A percentile compares a stretch with the other conserved stretches of the same genome.
Evolutionary conservation across 768 basidiomycete genomes (phyloP).

Genomic region (Hypsizygus marmoreus): DNA sequence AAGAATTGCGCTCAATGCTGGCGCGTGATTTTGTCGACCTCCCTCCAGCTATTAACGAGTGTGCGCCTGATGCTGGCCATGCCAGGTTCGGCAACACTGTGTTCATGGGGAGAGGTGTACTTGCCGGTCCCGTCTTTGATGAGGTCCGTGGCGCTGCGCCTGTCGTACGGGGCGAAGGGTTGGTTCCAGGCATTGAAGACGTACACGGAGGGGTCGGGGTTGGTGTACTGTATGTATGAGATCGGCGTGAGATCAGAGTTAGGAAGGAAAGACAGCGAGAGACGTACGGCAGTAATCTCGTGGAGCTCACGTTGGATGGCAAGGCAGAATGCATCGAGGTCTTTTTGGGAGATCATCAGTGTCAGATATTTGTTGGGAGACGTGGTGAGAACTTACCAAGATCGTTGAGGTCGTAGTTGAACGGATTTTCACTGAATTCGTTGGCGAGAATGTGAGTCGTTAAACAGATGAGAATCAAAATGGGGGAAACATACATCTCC

Average conservation of each 20-base stretch:
- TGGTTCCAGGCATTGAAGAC: conserved; percentile 63
- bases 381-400: conserved; percentile 40
- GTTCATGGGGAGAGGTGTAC: conserved; percentile 14
- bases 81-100: conserved; percentile 15
- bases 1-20: conserved; percentile 1
- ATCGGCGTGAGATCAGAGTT: background rate
- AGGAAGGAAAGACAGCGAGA: conserved; percentile 3
- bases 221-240: conserved; percentile 49
- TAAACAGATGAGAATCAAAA: background rate
- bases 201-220: conserved; percentile 51
- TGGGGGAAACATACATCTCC: conserved; percentile 47
- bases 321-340: conserved; percentile 70
- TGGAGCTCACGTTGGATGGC: conserved; percentile 68
- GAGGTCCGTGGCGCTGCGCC: conserved; percentile 58
- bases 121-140: no score
- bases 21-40: conserved; percentile 16
- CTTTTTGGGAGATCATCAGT: conserved; percentile 28
- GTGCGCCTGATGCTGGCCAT: conserved; percentile 19
- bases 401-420: conserved; percentile 70
- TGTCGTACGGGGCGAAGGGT: conserved; percentile 69
- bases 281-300: conserved; percentile 68
- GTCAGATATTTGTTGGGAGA: background rate
- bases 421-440: conserved; percentile 57
- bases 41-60: conserved; percentile 21
- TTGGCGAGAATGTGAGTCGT: no score